Base-by-base conservation (phyloP, 352 stramenopile genomes). In the Pythium chondricola region DNA sequence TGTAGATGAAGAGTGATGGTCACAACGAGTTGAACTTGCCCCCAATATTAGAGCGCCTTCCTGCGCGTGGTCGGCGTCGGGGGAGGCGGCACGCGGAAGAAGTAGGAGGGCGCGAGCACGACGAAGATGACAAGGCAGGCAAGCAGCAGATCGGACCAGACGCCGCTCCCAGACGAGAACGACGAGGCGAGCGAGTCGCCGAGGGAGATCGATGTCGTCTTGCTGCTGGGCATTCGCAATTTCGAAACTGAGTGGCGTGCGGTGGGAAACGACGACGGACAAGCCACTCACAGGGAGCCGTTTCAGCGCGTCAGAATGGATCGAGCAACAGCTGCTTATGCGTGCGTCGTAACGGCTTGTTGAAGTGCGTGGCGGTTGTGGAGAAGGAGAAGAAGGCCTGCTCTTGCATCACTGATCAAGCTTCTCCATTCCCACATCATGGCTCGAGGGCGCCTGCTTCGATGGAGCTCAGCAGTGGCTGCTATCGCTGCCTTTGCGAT, bases 41-140 rank as follows among this genome's bases (percentile, higher is more conserved):
- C 48, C 13, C n/a, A n/a, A n/a, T 25, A 53, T 49, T 60, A 54
- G 39, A 63, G 36, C n/a, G 40, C 32, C 35, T 58, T 60, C 31
- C 66, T 57, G 41, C 22, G 25, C 31, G 37, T 38, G n/a, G 45
- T 43, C 21, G 48, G 30, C 6, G 29, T 25, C 0, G 35, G 42
- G 0, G 47, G 42, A 21, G 50, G 10, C 22, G 47, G 37, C 2
- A 69, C 58, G 20, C 63, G 65, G 65, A 87, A 89, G 30, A 81
- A 63, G 58, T 71, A 71, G 9, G 74, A 66, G 4, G 78, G 74
- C 48, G 66, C 72, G 47, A 89, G 64, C 43, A 89, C 69, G 44
- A 85, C 63, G 51, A 86, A 69, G 54, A 87, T 66, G 44, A 83
- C 71, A 31, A 73, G 32, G 50, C 70, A 75, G 20, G 72, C 77